Evolutionary conservation across 345 rosid species (phyloP).

Genomic region (Pelargonium nanum): DNA sequence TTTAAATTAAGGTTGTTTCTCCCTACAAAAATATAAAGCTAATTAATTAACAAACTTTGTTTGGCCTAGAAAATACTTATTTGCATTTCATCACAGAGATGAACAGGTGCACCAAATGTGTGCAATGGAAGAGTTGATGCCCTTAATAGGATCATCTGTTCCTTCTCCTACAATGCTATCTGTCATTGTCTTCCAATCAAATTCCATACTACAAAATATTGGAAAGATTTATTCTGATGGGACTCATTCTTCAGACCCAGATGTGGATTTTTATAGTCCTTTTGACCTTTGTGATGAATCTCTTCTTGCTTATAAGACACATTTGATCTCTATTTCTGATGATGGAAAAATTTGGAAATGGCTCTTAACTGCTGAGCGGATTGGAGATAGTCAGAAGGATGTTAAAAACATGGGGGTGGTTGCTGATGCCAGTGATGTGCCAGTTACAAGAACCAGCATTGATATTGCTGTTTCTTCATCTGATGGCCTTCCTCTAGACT

Average conservation of each 20-base stretch:
- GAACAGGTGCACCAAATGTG: constrained; percentile 84
- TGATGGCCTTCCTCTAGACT: constrained; percentile 25
- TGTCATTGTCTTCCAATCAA: constrained; percentile 53
- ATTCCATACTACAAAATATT: constrained; percentile 70
- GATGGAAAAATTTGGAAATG: constrained; percentile 95
- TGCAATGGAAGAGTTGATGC: constrained; percentile 79
- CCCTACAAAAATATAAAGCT: background rate
- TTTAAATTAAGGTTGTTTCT: background rate
- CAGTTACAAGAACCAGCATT: constrained; percentile 14
- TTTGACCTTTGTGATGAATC: constrained; percentile 78
- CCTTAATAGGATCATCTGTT: constrained; percentile 68
- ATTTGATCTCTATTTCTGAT: constrained; percentile 76
- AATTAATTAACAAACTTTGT: background rate
- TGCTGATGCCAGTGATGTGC: constrained; percentile 21
- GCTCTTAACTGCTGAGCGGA: constrained; percentile 79
- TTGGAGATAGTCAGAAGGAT: constrained; percentile 37
- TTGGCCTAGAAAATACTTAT: constrained; percentile 16
- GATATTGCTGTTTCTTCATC: constrained; percentile 19
- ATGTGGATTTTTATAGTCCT: constrained; percentile 68
- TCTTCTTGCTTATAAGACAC: constrained; percentile 57
- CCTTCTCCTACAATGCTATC: constrained; percentile 71
- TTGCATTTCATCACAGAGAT: constrained; percentile 46
- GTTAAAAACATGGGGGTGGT: constrained; percentile 16
- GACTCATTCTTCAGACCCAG: constrained; percentile 28
- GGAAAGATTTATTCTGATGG: constrained; percentile 52